Base-by-base conservation (phyloP, 2,329 filamentous ascomycete species). In the Cercospora berteroae region DNA sequence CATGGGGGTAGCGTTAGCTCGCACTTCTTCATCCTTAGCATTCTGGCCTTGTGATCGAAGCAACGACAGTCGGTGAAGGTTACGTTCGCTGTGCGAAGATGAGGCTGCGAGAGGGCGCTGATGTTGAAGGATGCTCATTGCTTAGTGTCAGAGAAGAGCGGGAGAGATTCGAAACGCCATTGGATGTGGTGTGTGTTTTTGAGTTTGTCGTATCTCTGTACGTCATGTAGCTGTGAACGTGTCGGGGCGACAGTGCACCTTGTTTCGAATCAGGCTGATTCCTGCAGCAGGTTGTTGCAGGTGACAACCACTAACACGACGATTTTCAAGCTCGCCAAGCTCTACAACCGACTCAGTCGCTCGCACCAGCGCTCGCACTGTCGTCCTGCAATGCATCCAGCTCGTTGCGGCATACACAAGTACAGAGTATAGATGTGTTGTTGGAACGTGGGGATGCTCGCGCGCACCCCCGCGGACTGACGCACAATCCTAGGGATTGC, bases 391-490 rank as follows among this genome's bases (percentile, higher is more conserved):
- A 48, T 48, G 44, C 44, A 48, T 20, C 9, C 18, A 48, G 44
- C 44, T 48, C 44, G 44, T 52, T 52, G 48, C 48, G 48, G 48
- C 48, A 25, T 13, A 16, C 23, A 55, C 48, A 25, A 55, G 20
- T 42, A 42, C 23, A 55, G 23, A 23, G 61, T 39, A 9, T 31
- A 62, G 61, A 50, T 56, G 62, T 50, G 29, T 55, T 58, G 62
- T 56, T 64, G 48, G 48, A 55, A 55, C 48, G 48, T 55, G 48
- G 48, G 48, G 66, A 65, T 59, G 59, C 58, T 61, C 66, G 63
- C 63, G 52, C 63, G 31, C 62, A 18, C 48, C 66, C 63, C 63
- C 63, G 59, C 66, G 66, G 50, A 58, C 48, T 64, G 58, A 44
- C 33, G 23, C 20, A 56, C 36, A 16, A 44, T 48, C 62, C 23